Conservation (phyloP, 2,329 filamentous ascomycete species). For the Ophiostoma sp. region DNA sequence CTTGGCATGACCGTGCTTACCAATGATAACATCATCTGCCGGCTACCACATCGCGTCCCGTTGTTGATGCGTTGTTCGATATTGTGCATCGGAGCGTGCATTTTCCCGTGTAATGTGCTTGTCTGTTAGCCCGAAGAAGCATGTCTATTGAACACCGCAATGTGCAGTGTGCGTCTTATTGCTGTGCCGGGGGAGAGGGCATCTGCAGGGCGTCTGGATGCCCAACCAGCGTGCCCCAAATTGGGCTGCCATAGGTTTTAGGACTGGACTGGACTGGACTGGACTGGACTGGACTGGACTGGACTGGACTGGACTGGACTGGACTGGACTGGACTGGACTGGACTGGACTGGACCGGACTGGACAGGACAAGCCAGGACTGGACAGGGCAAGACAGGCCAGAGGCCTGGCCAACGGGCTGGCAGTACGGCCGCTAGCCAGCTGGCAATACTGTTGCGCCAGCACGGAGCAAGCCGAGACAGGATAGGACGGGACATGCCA, state of each 20-base stretch:
- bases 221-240: not conserved
- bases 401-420: not conserved
- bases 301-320: no score
- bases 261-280: no score
- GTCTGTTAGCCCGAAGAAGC: not conserved
- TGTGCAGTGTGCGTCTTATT: not conserved
- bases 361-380: no score
- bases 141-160: not conserved
- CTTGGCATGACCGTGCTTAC: not conserved
- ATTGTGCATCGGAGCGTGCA: not conserved
- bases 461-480: not conserved
- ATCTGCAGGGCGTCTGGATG: not conserved
- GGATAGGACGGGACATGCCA: no score
- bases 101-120: not conserved
- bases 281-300: no score
- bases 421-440: conserved; percentile 13
- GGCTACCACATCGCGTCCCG: no score
- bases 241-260: conserved; percentile 1
- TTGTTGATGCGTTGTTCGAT: not conserved
- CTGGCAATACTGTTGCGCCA: not conserved
- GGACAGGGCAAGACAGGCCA: no score
- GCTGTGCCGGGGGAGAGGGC: not conserved
- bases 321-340: no score
- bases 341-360: no score
- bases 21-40: not conserved